Percentiles rank a stretch among this genome's conserved stretches.
These are phyloP conservation scores for Stachybotrys chartarum DNA, from an alignment of 2,329 filamentous ascomycete species.

Conservation along the genomic window DNA sequence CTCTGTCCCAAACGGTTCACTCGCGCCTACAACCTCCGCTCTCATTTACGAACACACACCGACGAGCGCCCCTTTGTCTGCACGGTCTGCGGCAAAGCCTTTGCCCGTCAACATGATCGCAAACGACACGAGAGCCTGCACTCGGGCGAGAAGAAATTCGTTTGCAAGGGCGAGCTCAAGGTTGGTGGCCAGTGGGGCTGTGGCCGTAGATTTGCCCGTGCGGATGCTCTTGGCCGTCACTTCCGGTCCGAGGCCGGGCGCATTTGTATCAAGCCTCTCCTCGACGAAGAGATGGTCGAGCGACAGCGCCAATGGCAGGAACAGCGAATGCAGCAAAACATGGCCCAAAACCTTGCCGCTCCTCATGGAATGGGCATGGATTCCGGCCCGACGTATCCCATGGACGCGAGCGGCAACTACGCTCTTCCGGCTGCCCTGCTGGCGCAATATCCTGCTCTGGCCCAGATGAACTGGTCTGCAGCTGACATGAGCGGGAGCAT, in stretches of 20 bases:
- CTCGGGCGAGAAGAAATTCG: slow-evolving; percentile 97
- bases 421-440: slow-evolving; percentile 79
- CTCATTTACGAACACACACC: slow-evolving; percentile 91
- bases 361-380: slow-evolving; percentile 52
- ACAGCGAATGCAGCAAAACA: slow-evolving; percentile 60
- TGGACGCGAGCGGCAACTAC: slow-evolving; percentile 49
- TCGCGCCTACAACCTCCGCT: slow-evolving; percentile 90
- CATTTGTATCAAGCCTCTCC: slow-evolving; percentile 92
- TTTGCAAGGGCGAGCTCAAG: slow-evolving; percentile 87
- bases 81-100: slow-evolving; percentile 93
- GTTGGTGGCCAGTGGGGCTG: slow-evolving; percentile 85
- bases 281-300: slow-evolving; percentile 88
- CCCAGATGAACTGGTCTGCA: slow-evolving; percentile 74
- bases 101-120: slow-evolving; percentile 92
- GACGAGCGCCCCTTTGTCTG: slow-evolving; percentile 97
- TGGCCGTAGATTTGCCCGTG: slow-evolving; percentile 84
- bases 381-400: slow-evolving; percentile 43
- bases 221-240: slow-evolving; percentile 88
- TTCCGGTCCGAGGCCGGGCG: slow-evolving; percentile 93
- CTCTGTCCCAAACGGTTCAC: slow-evolving; percentile 95
- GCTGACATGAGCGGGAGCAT: slow-evolving; percentile 60
- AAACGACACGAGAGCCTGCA: slow-evolving; percentile 96
- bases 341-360: slow-evolving; percentile 50
- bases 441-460: slow-evolving; percentile 89
- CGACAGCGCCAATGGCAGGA: slow-evolving; percentile 69